Conservation (phyloP, 2,329 filamentous ascomycete species). For the Cercospora nicotianae region DNA sequence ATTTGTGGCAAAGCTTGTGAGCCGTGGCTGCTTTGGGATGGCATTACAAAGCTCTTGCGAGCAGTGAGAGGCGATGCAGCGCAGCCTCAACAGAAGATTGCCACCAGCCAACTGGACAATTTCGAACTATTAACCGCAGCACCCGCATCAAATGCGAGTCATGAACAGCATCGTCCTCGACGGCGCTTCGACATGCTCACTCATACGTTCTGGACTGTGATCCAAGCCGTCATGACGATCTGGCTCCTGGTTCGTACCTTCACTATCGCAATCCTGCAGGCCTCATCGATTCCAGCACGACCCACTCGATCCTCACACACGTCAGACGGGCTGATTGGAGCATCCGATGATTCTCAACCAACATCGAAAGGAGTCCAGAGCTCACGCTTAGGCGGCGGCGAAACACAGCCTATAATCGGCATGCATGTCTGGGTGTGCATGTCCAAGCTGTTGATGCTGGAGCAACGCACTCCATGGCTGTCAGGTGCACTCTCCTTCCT, state of each 20-base stretch:
- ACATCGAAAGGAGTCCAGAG: neutral
- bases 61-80: constrained; percentile 33
- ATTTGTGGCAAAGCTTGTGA: constrained; percentile 79
- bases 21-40: constrained; percentile 86
- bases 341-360: neutral
- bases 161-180: constrained; percentile 10
- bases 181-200: constrained; percentile 25
- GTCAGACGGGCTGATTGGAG: constrained; percentile 3
- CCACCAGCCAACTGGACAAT: constrained; percentile 50
- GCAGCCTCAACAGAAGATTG: neutral
- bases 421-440: constrained; percentile 77
- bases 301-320: constrained; percentile 26
- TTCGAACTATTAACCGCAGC: constrained; percentile 55
- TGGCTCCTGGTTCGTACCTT: constrained; percentile 64
- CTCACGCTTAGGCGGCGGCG: neutral
- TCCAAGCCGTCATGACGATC: constrained; percentile 24
- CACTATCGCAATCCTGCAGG: constrained; percentile 63
- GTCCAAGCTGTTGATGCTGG: constrained; percentile 70
- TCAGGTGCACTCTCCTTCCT: constrained; percentile 71
- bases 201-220: constrained; percentile 22
- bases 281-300: constrained; percentile 65
- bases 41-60: constrained; percentile 69
- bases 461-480: constrained; percentile 87
- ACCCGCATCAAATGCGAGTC: constrained; percentile 26
- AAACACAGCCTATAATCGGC: constrained; percentile 61